A percentile compares a stretch with the other conserved stretches of the same genome.
These are phyloP conservation scores for Byssothecium circinans DNA, from an alignment of 2,329 filamentous ascomycete species.

Conservation along the genomic window DNA sequence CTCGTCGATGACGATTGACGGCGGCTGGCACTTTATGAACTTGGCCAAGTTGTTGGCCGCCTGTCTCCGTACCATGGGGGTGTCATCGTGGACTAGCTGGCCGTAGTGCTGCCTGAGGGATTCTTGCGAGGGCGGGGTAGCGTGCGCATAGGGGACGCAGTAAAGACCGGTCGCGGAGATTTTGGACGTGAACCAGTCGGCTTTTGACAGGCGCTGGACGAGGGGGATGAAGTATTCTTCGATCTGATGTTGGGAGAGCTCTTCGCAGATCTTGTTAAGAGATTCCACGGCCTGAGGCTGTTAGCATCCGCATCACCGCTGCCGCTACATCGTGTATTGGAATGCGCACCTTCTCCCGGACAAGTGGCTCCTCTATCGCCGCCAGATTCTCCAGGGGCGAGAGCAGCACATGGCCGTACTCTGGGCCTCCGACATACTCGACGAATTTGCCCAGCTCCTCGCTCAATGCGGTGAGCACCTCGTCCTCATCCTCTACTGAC, in stretches of 20 bases:
- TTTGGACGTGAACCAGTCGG: slow-evolving; percentile 99
- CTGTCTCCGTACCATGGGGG: slow-evolving; percentile 97
- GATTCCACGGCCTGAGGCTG: slow-evolving; percentile 85
- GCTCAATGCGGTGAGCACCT: slow-evolving; percentile 94
- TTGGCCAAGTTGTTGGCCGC: slow-evolving; percentile 95
- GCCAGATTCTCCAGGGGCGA: slow-evolving; percentile 97
- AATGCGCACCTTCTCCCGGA: slow-evolving; percentile 85
- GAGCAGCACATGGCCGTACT: slow-evolving; percentile 92
- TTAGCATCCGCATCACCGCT: slow-evolving; percentile 26
- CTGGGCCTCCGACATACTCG: slow-evolving; percentile 93
- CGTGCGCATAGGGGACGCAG: slow-evolving; percentile 89
- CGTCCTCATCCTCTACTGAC: slow-evolving; percentile 98
- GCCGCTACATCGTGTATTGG: neutral
- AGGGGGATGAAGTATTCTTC: slow-evolving; percentile 98
- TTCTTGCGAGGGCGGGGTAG: slow-evolving; percentile 84
- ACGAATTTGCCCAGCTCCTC: slow-evolving; percentile 96
- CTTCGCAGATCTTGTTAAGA: slow-evolving; percentile 96
- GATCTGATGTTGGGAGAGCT: slow-evolving; percentile 87
- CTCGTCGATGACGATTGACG: slow-evolving; percentile 89
- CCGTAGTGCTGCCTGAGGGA: slow-evolving; percentile 89
- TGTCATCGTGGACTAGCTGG: slow-evolving; percentile 94
- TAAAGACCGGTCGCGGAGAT: slow-evolving; percentile 97
- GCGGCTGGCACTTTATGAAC: slow-evolving; percentile 96
- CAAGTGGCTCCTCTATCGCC: slow-evolving; percentile 96
- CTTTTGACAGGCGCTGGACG: slow-evolving; percentile 93